These are phyloP conservation scores for Echium plantagineum DNA, from an alignment of 257 asterid genomes.

Conservation along the genomic window DNA sequence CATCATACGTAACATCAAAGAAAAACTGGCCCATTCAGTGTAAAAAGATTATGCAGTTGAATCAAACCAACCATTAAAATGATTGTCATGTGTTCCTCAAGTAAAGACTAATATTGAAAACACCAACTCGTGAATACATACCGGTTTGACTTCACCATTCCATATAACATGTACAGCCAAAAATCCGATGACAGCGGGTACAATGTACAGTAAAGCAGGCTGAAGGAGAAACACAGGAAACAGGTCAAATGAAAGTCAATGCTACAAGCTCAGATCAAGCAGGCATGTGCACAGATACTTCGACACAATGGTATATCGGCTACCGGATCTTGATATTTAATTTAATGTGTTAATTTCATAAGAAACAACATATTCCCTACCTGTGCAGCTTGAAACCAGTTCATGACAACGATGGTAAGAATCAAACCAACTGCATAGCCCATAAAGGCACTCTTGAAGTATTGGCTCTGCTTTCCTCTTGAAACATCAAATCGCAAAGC, in stretches of 20 bases:
- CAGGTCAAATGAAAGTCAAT: slow-evolving; percentile 1
- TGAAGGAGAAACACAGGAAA: slow-evolving; percentile 22
- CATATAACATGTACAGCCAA: slow-evolving; percentile 81
- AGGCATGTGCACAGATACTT: neutral
- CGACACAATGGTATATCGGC: neutral
- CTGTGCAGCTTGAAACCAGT: slow-evolving; percentile 99
- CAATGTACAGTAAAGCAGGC: slow-evolving; percentile 94
- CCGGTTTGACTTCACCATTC: slow-evolving; percentile 87
- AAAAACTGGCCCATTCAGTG: slow-evolving; percentile 2
- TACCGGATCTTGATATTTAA: neutral
- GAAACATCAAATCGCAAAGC: slow-evolving; percentile 92
- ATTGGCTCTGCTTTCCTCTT: slow-evolving; percentile 63
- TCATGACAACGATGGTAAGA: slow-evolving; percentile 76
- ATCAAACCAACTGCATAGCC: slow-evolving; percentile 70
- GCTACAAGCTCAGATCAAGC: neutral
- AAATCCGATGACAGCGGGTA: slow-evolving; percentile 89
- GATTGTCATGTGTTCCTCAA: neutral
- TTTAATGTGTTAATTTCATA: neutral
- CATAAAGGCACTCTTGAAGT: slow-evolving; percentile 81
- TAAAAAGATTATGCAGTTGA: neutral
- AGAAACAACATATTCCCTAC: slow-evolving; percentile 20
- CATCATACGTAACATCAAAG: neutral
- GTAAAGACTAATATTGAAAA: neutral
- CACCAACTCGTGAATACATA: slow-evolving; percentile 23
- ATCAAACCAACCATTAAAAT: too few relatives aligned